Percentiles rank a stretch among this genome's conserved stretches.
Evolutionary conservation across 805 yeast genomes (phyloP).

Genomic region (Ogataea sp.): DNA sequence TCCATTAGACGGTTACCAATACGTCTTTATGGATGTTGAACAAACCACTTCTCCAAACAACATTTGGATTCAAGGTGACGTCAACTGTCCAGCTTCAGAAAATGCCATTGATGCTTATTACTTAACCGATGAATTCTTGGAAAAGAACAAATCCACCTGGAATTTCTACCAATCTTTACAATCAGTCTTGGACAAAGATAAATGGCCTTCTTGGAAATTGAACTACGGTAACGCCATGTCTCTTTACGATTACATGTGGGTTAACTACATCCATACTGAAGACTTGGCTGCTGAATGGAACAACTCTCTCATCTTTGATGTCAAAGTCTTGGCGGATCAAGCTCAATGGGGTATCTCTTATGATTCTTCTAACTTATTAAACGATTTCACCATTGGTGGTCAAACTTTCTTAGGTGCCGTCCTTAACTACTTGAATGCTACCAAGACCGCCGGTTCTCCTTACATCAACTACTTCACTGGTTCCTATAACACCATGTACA

Average conservation of each 20-base stretch:
- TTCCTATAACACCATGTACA: constrained; percentile 36
- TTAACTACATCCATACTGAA: constrained; percentile 33
- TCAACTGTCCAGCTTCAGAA: constrained; percentile 30
- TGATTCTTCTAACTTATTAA: constrained; percentile 19
- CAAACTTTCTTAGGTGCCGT: constrained; percentile 30
- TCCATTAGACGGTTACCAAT: constrained; percentile 39
- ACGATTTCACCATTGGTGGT: constrained; percentile 33
- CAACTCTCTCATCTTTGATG: constrained; percentile 21
- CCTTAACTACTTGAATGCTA: constrained; percentile 25
- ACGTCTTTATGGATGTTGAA: constrained; percentile 31
- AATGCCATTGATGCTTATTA: constrained; percentile 24
- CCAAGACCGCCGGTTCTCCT: constrained; percentile 27
- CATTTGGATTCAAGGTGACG: constrained; percentile 36
- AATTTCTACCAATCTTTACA: constrained; percentile 30
- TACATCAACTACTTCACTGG: constrained; percentile 35
- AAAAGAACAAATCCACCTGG: constrained; percentile 26
- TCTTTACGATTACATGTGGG: constrained; percentile 33
- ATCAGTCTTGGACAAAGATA: constrained; percentile 16
- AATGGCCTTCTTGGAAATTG: constrained; percentile 23
- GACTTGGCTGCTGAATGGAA: constrained; percentile 26
- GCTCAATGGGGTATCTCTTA: constrained; percentile 31
- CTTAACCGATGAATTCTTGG: constrained; percentile 22
- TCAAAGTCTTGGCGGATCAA: constrained; percentile 29
- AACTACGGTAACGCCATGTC: constrained; percentile 31
- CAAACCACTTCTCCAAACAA: constrained; percentile 26